Evolutionary conservation across 1,284 basidiomycete species (phyloP).

Genomic region (Sutorius eximius): DNA sequence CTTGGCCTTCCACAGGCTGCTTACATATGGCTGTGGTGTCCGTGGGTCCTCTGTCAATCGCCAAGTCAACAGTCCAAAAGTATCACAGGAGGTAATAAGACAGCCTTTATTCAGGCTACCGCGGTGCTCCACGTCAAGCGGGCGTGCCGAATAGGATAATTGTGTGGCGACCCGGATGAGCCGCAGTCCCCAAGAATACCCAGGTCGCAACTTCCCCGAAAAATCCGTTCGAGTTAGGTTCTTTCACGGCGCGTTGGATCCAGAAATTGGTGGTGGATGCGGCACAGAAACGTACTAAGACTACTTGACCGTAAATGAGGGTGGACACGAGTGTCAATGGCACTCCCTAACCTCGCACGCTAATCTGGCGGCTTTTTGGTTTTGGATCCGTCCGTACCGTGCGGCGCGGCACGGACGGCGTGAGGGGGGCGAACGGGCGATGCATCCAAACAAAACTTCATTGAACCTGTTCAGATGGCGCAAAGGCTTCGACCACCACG

Average conservation of each 20-base stretch:
- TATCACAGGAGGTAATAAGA: slow-evolving; percentile 20
- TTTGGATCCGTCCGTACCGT: slow-evolving; percentile 18
- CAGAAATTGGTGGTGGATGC: slow-evolving; percentile 16
- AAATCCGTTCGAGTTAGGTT: slow-evolving; percentile 14
- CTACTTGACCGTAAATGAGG: slow-evolving; percentile 19
- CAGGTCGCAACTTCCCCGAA: slow-evolving; percentile 11
- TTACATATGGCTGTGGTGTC: slow-evolving; percentile 27
- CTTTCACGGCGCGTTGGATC: slow-evolving; percentile 8
- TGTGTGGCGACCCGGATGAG: slow-evolving; percentile 13
- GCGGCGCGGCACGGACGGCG: slow-evolving; percentile 3
- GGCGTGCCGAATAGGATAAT: slow-evolving; percentile 21
- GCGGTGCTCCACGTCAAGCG: slow-evolving; percentile 22
- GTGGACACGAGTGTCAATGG: slow-evolving; percentile 17
- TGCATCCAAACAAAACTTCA: slow-evolving; percentile 12
- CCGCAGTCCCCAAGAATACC: slow-evolving; percentile 12
- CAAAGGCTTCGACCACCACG: slow-evolving; percentile 14
- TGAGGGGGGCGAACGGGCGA: slow-evolving; percentile 7
- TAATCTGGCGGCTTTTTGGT: slow-evolving; percentile 13
- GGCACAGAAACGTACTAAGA: slow-evolving; percentile 24
- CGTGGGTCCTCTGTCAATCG: slow-evolving; percentile 26
- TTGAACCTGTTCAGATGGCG: slow-evolving; percentile 15
- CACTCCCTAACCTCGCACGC: not conserved
- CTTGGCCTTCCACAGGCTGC: slow-evolving; percentile 7
- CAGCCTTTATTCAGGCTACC: slow-evolving; percentile 19
- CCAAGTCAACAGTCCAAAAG: slow-evolving; percentile 28